Conservation (phyloP, 495 filamentous ascomycete genomes). For the Trichoderma orchidacearum region DNA sequence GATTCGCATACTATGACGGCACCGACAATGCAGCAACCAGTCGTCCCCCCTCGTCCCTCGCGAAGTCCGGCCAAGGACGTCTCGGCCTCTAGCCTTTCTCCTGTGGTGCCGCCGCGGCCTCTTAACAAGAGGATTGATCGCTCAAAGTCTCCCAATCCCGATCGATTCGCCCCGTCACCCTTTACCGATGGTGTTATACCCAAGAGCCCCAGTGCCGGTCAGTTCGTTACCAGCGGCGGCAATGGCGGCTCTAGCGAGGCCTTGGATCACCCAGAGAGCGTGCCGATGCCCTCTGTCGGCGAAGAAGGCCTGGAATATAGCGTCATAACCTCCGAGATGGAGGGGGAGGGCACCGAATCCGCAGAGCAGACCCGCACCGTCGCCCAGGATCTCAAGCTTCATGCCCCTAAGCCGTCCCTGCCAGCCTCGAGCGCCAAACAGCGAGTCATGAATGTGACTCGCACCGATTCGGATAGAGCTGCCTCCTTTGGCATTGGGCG, state of each 20-base stretch:
- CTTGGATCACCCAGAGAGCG: slow-evolving; percentile 55
- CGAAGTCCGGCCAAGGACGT: slow-evolving; percentile 26
- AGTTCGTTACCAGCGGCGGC: slow-evolving; percentile 27
- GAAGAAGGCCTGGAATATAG: slow-evolving; percentile 87
- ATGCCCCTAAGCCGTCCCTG: slow-evolving; percentile 82
- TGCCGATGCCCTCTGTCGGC: slow-evolving; percentile 70
- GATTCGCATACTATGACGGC: slow-evolving; percentile 18
- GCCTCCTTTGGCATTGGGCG: slow-evolving; percentile 71
- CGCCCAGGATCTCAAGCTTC: slow-evolving; percentile 66
- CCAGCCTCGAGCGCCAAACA: slow-evolving; percentile 65
- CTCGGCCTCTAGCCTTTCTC: slow-evolving; percentile 15
- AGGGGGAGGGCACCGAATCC: not conserved
- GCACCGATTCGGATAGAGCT: slow-evolving; percentile 75
- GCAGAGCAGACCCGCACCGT: slow-evolving; percentile 46
- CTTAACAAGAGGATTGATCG: slow-evolving; percentile 51
- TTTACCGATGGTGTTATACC: slow-evolving; percentile 48
- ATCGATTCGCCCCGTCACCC: slow-evolving; percentile 73
- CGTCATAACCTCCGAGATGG: slow-evolving; percentile 21
- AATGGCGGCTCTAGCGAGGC: slow-evolving; percentile 29
- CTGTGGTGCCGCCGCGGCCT: slow-evolving; percentile 61
- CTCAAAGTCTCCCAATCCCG: slow-evolving; percentile 62
- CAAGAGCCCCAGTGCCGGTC: slow-evolving; percentile 15
- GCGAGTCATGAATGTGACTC: slow-evolving; percentile 66
- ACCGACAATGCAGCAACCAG: slow-evolving; percentile 38
- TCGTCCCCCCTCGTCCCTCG: slow-evolving; percentile 52